Conservation (phyloP, 495 filamentous ascomycete genomes). For the Hyphodiscus hymeniophilus region DNA sequence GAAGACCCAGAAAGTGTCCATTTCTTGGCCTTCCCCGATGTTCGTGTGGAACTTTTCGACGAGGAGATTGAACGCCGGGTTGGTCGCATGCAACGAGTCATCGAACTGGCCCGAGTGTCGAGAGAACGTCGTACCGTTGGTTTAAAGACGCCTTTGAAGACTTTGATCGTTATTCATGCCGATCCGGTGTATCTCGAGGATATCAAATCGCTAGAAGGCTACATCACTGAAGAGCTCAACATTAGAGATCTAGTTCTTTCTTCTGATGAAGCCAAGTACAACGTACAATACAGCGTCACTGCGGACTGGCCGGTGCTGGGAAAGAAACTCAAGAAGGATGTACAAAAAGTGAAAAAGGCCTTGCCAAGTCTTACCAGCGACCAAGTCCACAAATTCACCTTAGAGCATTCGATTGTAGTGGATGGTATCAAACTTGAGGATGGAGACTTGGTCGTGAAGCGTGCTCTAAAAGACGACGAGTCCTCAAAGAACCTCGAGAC, state of each 20-base stretch:
- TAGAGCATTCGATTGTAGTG: slow-evolving; percentile 62
- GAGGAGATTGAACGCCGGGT: slow-evolving; percentile 78
- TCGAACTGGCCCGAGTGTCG: slow-evolving; percentile 78
- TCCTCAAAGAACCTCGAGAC: slow-evolving; percentile 66
- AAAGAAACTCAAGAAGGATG: slow-evolving; percentile 95
- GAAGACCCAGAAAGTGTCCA: slow-evolving; percentile 80
- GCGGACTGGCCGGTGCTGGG: slow-evolving; percentile 93
- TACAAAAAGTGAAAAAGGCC: slow-evolving; percentile 81
- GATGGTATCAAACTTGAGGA: slow-evolving; percentile 74
- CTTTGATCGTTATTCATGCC: slow-evolving; percentile 80
- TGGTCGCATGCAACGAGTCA: slow-evolving; percentile 87
- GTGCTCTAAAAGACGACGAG: slow-evolving; percentile 63
- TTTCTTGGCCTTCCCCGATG: slow-evolving; percentile 84
- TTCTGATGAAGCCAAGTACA: slow-evolving; percentile 81
- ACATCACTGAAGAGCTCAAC: slow-evolving; percentile 89
- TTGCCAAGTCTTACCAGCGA: slow-evolving; percentile 71
- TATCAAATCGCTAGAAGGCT: slow-evolving; percentile 70
- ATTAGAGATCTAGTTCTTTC: slow-evolving; percentile 77
- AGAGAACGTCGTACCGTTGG: slow-evolving; percentile 79
- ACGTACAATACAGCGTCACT: slow-evolving; percentile 78
- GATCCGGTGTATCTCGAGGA: slow-evolving; percentile 80
- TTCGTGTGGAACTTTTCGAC: slow-evolving; percentile 82
- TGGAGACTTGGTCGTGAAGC: slow-evolving; percentile 77
- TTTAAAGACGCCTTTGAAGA: slow-evolving; percentile 85
- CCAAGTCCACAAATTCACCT: slow-evolving; percentile 61